These are phyloP conservation scores for Stephania yunnanensis DNA, from an alignment of 164 flowering plant genomes.

Conservation along the genomic window DNA sequence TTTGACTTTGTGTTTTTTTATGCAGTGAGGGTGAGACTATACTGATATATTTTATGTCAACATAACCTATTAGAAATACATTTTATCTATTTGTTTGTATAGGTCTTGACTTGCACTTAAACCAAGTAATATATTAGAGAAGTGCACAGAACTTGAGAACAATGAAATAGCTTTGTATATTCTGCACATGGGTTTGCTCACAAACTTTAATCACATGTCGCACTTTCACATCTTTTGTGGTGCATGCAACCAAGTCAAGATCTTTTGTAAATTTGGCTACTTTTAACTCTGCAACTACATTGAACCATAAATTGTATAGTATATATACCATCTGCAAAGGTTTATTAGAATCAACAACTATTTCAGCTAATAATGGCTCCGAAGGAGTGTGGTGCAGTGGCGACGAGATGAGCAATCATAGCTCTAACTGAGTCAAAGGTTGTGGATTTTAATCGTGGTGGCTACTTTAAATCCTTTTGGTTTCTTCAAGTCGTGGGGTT, in stretches of 20 bases:
- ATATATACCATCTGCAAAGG: too few species aligned
- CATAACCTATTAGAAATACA: not conserved
- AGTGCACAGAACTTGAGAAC: slow-evolving; percentile 1
- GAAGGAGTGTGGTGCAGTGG: too few species aligned
- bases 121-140: not conserved
- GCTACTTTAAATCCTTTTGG: too few species aligned
- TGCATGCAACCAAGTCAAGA: too few species aligned
- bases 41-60: not conserved
- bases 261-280: not conserved
- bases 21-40: not conserved
- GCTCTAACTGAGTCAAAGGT: too few species aligned
- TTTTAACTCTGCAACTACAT: not conserved
- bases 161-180: not conserved
- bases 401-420: too few species aligned
- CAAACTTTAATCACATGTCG: not conserved
- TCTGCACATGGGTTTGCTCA: not conserved
- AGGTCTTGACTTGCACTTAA: not conserved
- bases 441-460: too few species aligned
- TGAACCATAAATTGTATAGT: not conserved
- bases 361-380: too few species aligned
- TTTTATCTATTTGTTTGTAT: not conserved
- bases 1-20: slow-evolving; percentile 1
- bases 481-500: too few species aligned
- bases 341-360: too few species aligned
- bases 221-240: not conserved